Conservation (phyloP, 805 yeast genomes). For the Candida peoriensis region DNA sequence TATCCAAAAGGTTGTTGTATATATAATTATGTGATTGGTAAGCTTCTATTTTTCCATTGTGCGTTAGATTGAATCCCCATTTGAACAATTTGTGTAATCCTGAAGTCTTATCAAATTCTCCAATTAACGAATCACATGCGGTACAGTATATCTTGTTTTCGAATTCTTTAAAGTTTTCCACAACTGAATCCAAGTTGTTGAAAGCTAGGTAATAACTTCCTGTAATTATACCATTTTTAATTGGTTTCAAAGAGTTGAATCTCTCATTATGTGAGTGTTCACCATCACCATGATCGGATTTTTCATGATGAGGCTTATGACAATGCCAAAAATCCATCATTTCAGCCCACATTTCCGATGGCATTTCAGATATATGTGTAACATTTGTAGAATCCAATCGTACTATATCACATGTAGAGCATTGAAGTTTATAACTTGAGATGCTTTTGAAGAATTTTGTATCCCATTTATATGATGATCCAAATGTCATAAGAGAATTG, state of each 20-base stretch:
- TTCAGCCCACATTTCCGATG: slow-evolving; percentile 91
- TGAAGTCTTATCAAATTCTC: slow-evolving; percentile 32
- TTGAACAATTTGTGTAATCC: slow-evolving; percentile 40
- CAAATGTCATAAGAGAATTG: slow-evolving; percentile 20
- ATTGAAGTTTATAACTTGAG: slow-evolving; percentile 27
- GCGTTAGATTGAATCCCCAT: slow-evolving; percentile 45
- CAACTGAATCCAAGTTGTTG: slow-evolving; percentile 5
- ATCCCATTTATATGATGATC: slow-evolving; percentile 35
- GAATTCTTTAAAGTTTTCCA: slow-evolving; percentile 5
- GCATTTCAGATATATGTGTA: slow-evolving; percentile 54
- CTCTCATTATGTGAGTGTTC: slow-evolving; percentile 20
- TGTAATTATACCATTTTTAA: slow-evolving; percentile 36
- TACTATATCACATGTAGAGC: slow-evolving; percentile 25
- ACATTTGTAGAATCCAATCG: slow-evolving; percentile 30
- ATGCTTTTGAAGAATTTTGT: slow-evolving; percentile 32
- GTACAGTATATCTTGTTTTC: slow-evolving; percentile 27
- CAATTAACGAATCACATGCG: slow-evolving; percentile 35
- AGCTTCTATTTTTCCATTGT: slow-evolving; percentile 18
- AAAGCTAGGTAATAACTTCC: slow-evolving; percentile 50
- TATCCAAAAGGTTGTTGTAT: slow-evolving; percentile 35
- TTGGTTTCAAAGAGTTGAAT: slow-evolving; percentile 42
- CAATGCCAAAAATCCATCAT: slow-evolving; percentile 98
- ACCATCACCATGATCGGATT: neutral
- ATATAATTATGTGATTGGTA: slow-evolving; percentile 34
- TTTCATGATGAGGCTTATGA: slow-evolving; percentile 57